phyloP scores from a whole-genome alignment of 2,329 filamentous ascomycete genomes.

The Davidsoniella neocaledoniae region DNA sequence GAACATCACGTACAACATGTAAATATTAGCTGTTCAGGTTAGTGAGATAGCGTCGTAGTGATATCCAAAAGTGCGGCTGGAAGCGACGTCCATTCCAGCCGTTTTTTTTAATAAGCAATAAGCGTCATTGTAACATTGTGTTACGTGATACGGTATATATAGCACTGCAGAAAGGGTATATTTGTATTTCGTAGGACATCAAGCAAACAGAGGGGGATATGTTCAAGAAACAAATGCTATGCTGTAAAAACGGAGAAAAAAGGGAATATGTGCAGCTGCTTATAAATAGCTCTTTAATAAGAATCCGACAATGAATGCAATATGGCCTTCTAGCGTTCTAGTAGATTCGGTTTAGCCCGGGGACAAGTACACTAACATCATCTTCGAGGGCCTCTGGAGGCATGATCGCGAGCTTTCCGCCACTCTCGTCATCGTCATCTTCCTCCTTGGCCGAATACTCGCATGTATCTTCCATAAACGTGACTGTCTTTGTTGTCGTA shows the following conservation, averaged over 20 bases:
- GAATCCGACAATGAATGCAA: too few relatives aligned
- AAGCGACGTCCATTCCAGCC: constrained; percentile 3
- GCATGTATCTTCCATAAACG: constrained; percentile 39
- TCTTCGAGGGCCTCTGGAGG: neutral
- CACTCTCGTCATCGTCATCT: neutral
- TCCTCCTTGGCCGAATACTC: constrained; percentile 14
- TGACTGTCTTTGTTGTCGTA: constrained; percentile 37
- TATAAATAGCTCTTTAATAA: neutral
- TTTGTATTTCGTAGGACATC: too few relatives aligned
- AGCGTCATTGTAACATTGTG: neutral
- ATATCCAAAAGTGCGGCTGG: neutral
- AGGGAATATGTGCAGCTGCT: neutral
- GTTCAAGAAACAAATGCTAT: too few relatives aligned
- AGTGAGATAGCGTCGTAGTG: neutral
- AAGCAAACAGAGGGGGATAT: too few relatives aligned
- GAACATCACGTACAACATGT: constrained; percentile 33
- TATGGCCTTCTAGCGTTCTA: too few relatives aligned
- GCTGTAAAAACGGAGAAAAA: too few relatives aligned
- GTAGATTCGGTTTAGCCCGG: too few relatives aligned
- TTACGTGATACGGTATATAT: neutral
- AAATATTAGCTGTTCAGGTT: neutral
- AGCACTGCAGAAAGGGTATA: constrained; percentile 1
- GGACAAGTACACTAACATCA: neutral
- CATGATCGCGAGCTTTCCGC: neutral
- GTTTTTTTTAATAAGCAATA: neutral